Percentiles rank a stretch among this genome's conserved stretches.
Evolutionary conservation across 257 asterid species (phyloP).

Genomic region (Fraxinus pennsylvanica): DNA sequence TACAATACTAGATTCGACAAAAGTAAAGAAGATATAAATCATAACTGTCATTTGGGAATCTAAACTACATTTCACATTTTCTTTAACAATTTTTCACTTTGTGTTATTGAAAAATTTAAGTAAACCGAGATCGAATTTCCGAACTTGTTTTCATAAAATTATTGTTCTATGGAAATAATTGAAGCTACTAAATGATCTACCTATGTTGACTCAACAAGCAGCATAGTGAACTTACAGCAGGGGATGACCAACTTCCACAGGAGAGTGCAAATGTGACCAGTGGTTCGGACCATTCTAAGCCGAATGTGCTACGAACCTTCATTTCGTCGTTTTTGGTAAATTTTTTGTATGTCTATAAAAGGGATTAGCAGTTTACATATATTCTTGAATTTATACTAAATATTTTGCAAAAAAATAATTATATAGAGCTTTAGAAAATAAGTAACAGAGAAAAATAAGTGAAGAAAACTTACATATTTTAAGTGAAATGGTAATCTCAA

Average conservation of each 20-base stretch:
- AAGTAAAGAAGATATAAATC: too few species aligned
- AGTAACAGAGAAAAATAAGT: not conserved
- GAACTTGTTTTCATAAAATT: too few species aligned
- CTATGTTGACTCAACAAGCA: not conserved
- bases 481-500: conserved; percentile 82
- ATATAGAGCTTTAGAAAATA: not conserved
- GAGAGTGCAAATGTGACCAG: conserved; percentile 84
- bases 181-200: too few species aligned
- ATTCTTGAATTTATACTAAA: conserved; percentile 6
- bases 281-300: conserved; percentile 90
- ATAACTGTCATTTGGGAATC: too few species aligned
- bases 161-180: too few species aligned
- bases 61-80: too few species aligned
- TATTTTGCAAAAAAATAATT: too few species aligned
- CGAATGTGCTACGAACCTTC: conserved; percentile 48
- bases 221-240: conserved; percentile 65
- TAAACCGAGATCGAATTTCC: not conserved
- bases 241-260: conserved; percentile 93
- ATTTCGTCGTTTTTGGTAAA: conserved; percentile 50
- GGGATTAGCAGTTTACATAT: not conserved
- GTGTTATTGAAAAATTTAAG: too few species aligned
- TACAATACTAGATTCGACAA: too few species aligned
- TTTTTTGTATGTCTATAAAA: conserved; percentile 54
- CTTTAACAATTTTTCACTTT: too few species aligned
- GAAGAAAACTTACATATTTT: conserved; percentile 52